Percentiles rank a stretch among this genome's conserved stretches.
Conservation (phyloP, 495 filamentous ascomycete species). For the Annulohypoxylon stygium region DNA sequence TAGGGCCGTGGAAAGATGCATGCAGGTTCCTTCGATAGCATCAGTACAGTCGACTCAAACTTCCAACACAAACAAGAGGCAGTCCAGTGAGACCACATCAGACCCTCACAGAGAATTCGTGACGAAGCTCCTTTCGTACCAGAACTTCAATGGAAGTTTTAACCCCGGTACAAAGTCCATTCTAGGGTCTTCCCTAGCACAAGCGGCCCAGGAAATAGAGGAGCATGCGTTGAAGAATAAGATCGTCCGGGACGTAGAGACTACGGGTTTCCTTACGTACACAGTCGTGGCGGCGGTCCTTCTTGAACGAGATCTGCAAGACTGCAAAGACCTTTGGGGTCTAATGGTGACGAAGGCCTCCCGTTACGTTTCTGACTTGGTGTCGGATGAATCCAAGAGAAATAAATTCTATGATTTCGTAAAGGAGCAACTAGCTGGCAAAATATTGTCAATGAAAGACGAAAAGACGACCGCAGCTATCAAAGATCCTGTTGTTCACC, state of each 20-base stretch:
- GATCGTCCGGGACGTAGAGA: not conserved
- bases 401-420: not conserved
- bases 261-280: not conserved
- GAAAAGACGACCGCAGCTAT: not conserved
- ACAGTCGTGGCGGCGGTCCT: not conserved
- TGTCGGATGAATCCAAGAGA: slow-evolving; percentile 5
- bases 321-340: slow-evolving; percentile 10
- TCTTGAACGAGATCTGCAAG: slow-evolving; percentile 10
- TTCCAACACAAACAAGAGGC: no score
- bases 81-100: not conserved
- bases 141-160: slow-evolving; percentile 14
- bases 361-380: not conserved
- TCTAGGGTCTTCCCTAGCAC: not conserved
- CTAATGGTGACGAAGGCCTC: not conserved
- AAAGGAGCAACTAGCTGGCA: slow-evolving; percentile 1
- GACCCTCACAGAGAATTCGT: slow-evolving; percentile 2
- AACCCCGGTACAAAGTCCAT: not conserved
- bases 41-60: no score
- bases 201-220: not conserved
- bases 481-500: not conserved
- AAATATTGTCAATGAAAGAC: not conserved
- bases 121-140: slow-evolving; percentile 4
- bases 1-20: no score
- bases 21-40: no score
- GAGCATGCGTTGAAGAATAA: not conserved